Evolutionary conservation across 2,329 filamentous ascomycete species (phyloP), one percentile per base, ranked within the genome.

Genomic region (Botrytis elliptica): DNA sequence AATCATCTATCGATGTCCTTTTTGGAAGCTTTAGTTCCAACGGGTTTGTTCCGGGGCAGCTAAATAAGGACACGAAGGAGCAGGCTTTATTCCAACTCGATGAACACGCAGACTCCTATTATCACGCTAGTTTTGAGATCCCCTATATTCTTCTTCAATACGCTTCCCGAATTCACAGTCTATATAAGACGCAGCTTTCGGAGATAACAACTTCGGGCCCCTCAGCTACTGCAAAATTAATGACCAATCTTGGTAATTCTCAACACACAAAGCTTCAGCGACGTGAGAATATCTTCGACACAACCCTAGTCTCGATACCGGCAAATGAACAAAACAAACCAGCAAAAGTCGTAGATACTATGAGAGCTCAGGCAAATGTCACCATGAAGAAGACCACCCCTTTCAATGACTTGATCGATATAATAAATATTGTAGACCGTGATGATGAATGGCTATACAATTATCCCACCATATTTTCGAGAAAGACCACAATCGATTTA

Each of bases 191-290:
- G 12, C 10, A n/a, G 12, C 1, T 52, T 14, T 52, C 49, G 1
- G 49, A 16, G 0, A n/a, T 3, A 0, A 52, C 1, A n/a, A 0
- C 10, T 52, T 52, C 22, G 10, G 46, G 1, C 0, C 0, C 10
- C 22, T 52, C 1, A 12, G 22, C 46, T 14, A 14, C 22, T 14
- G 4, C 12, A n/a, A 6, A 14, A n/a, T 2, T 0, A 0, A 52
- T 16, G 49, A n/a, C 49, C 3, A 25, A 52, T 52, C 25, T 52
- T 52, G 49, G 2, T 52, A n/a, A 52, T 7, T 0, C 5, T n/a
- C 25, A 52, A n/a, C 49, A 52, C 4, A 52, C 49, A 52, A n/a
- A 52, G 25, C 49, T 14, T 52, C 49, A 52, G 49, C 49, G 25
- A 52, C 10, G 10, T n/a, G 12, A 52, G 49, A n/a, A 25, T 1